A percentile compares a stretch with the other conserved stretches of the same genome.
Evolutionary conservation across 148 eudicot genomes (phyloP).

Genomic region (Cornus kousa): DNA sequence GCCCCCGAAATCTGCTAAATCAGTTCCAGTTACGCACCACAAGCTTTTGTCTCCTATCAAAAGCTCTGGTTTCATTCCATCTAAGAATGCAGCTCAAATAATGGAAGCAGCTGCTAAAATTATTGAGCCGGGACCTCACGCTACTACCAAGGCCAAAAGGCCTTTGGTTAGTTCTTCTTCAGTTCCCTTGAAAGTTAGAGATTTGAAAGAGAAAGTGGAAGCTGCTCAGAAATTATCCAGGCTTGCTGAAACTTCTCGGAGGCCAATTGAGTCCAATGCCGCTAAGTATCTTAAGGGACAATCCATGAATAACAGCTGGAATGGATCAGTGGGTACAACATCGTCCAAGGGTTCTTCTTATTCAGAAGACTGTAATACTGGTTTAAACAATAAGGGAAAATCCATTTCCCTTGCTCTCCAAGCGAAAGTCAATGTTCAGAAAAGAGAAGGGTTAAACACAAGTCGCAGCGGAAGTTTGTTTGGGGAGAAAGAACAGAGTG

Average conservation of each 20-base stretch:
- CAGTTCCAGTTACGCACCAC: slow-evolving; percentile 82
- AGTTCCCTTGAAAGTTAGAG: slow-evolving; percentile 64
- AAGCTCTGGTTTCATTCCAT: slow-evolving; percentile 57
- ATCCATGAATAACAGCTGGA: slow-evolving; percentile 61
- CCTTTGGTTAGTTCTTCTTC: slow-evolving; percentile 58
- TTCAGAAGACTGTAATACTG: slow-evolving; percentile 43
- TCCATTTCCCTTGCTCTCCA: slow-evolving; percentile 89
- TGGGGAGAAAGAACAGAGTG: slow-evolving; percentile 46
- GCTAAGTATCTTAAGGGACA: slow-evolving; percentile 58
- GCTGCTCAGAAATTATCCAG: slow-evolving; percentile 44
- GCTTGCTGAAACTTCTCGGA: slow-evolving; percentile 35
- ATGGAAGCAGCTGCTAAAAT: slow-evolving; percentile 95
- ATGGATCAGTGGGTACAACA: slow-evolving; percentile 37
- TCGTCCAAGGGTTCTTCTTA: slow-evolving; percentile 31
- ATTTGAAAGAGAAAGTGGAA: slow-evolving; percentile 65
- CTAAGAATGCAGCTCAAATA: slow-evolving; percentile 70
- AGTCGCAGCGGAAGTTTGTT: slow-evolving; percentile 30
- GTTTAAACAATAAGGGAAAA: slow-evolving; percentile 50
- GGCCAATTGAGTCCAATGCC: slow-evolving; percentile 57
- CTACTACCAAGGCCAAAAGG: slow-evolving; percentile 42
- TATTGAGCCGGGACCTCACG: slow-evolving; percentile 60
- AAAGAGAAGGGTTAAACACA: slow-evolving; percentile 58
- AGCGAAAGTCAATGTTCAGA: slow-evolving; percentile 94
- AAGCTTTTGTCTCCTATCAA: slow-evolving; percentile 94
- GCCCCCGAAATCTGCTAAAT: slow-evolving; percentile 87